Percentiles rank a stretch among this genome's conserved stretches.
Evolutionary conservation across 208 protist species (phyloP).

Genomic region (Trypanosoma boissoni): DNA sequence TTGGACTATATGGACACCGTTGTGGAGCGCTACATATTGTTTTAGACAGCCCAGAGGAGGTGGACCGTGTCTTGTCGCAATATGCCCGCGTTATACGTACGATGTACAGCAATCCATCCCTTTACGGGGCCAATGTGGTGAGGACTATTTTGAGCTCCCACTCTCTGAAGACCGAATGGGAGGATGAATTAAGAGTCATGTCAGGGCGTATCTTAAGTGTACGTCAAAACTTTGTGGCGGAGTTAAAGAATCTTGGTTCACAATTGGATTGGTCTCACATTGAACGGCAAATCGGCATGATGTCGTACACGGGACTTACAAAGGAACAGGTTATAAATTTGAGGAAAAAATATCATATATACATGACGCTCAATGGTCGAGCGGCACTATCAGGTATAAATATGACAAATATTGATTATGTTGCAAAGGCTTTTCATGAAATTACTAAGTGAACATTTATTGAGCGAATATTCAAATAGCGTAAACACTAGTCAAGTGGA

Average conservation of each 20-base stretch:
- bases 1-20: conserved; percentile 97
- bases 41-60: conserved; percentile 46
- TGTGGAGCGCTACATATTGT: conserved; percentile 89
- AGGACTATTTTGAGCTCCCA: conserved; percentile 78
- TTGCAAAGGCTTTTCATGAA: conserved; percentile 65
- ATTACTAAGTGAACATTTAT: conserved; percentile 30
- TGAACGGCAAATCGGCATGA: conserved; percentile 95
- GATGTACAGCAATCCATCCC: conserved; percentile 95
- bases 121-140: conserved; percentile 94
- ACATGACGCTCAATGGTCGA: conserved; percentile 72
- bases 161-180: conserved; percentile 75
- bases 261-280: conserved; percentile 91
- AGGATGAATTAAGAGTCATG: conserved; percentile 87
- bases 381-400: conserved; percentile 75
- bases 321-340: conserved; percentile 55
- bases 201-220: conserved; percentile 65
- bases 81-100: conserved; percentile 91
- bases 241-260: conserved; percentile 57
- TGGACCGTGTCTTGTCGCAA: conserved; percentile 84
- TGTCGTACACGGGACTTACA: conserved; percentile 93
- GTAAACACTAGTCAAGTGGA: not conserved
- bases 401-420: conserved; percentile 64
- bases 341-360: conserved; percentile 62
- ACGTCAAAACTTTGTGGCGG: conserved; percentile 55
- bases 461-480: not conserved